A percentile compares a stretch with the other conserved stretches of the same genome.
These are phyloP conservation scores for Wickerhamiella kurtzmanii DNA, from an alignment of 805 yeast genomes.

Conservation along the genomic window DNA sequence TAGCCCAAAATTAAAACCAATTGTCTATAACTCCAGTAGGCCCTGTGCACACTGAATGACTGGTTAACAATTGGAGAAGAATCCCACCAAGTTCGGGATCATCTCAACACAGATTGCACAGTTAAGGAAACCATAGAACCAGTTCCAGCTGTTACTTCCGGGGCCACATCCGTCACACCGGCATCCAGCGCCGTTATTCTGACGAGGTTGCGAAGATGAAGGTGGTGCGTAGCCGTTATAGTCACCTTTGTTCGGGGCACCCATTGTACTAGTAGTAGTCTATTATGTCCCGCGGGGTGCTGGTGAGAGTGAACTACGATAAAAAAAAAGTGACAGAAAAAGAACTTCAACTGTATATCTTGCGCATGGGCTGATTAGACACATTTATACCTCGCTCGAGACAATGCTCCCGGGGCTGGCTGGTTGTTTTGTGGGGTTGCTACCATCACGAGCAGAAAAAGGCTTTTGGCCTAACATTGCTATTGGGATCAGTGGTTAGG, in stretches of 20 bases:
- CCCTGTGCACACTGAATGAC: no score
- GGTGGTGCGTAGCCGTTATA: neutral
- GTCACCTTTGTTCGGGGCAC: neutral
- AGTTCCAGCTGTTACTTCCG: slow-evolving; percentile 11
- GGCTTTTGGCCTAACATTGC: neutral
- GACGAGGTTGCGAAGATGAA: neutral
- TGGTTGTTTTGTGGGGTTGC: neutral
- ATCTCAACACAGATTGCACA: slow-evolving; percentile 14
- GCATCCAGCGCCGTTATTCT: neutral
- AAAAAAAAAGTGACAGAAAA: no score
- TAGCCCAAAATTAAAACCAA: no score
- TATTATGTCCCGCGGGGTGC: no score
- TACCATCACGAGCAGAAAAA: neutral
- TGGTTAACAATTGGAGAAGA: neutral
- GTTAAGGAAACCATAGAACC: slow-evolving; percentile 15
- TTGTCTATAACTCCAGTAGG: no score
- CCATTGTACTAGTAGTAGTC: no score
- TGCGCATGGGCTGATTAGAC: neutral
- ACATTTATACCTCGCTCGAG: neutral
- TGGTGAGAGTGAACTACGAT: no score
- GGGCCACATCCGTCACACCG: slow-evolving; percentile 1
- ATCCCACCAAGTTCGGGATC: slow-evolving; percentile 5
- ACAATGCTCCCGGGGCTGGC: neutral
- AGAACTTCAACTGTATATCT: no score
- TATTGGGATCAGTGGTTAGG: neutral